These are phyloP conservation scores for Decorospora gaudefroyi DNA, from an alignment of 2,329 filamentous ascomycete genomes.

Conservation along the genomic window DNA sequence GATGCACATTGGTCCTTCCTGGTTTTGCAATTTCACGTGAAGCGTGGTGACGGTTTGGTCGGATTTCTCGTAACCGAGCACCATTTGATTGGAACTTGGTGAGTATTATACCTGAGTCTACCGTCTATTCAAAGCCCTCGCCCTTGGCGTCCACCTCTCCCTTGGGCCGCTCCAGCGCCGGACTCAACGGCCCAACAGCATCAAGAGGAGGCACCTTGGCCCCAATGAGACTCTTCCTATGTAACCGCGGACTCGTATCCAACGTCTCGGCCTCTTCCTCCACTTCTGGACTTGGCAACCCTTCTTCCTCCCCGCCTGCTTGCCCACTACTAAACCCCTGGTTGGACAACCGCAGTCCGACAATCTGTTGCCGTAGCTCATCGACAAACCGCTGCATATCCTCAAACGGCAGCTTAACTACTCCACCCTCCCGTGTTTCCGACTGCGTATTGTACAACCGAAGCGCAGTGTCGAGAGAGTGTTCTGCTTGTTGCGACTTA, in stretches of 20 bases:
- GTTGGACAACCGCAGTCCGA: constrained; percentile 46
- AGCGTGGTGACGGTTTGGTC: no score
- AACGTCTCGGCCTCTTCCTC: constrained; percentile 48
- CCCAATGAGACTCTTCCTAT: constrained; percentile 52
- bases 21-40: no score
- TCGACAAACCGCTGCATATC: constrained; percentile 67
- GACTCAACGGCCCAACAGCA: constrained; percentile 36
- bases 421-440: constrained; percentile 19
- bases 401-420: constrained; percentile 51
- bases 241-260: constrained; percentile 42
- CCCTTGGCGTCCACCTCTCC: constrained; percentile 30
- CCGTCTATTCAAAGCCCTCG: constrained; percentile 40
- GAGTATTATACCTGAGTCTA: constrained; percentile 8
- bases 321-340: constrained; percentile 50
- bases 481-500: constrained; percentile 77
- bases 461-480: constrained; percentile 72
- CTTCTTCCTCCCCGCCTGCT: constrained; percentile 19
- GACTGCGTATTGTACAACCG: constrained; percentile 55
- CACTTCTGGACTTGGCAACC: constrained; percentile 28
- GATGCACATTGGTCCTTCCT: not conserved
- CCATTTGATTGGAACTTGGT: not conserved
- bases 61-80: no score
- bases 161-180: constrained; percentile 31
- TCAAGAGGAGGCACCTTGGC: constrained; percentile 33
- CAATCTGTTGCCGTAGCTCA: constrained; percentile 68